phyloP scores from a whole-genome alignment of 176 grass and related monocot genomes.

The Metroxylon sagu region DNA sequence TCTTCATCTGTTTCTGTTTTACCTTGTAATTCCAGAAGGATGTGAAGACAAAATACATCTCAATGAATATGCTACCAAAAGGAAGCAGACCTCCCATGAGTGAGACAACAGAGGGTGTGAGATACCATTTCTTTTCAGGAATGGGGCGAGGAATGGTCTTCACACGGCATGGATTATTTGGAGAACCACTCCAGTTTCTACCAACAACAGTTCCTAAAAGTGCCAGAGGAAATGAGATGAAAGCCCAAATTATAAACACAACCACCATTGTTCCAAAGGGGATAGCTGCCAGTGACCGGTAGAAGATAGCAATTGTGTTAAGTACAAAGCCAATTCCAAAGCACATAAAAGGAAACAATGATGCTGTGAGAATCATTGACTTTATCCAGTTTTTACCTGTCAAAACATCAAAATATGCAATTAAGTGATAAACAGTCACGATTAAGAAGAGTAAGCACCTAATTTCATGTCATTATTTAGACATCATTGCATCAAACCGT shows the following conservation, averaged over 20 bases:
- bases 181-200: constrained; percentile 81
- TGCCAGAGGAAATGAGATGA: constrained; percentile 80
- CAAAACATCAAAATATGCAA: background rate
- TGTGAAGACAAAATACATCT: constrained; percentile 99
- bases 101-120: constrained; percentile 74
- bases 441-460: constrained; percentile 2
- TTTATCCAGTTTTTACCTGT: constrained; percentile 94
- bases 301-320: constrained; percentile 92
- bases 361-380: constrained; percentile 74
- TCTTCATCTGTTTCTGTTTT: background rate
- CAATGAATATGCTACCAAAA: constrained; percentile 94
- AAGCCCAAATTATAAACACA: constrained; percentile 78
- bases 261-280: constrained; percentile 93
- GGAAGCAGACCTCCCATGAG: constrained; percentile 91
- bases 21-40: constrained; percentile 99
- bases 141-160: constrained; percentile 92
- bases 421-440: no score
- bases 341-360: constrained; percentile 88
- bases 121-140: constrained; percentile 95
- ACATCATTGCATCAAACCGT: no score
- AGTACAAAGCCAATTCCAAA: constrained; percentile 81
- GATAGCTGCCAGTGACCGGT: constrained; percentile 88
- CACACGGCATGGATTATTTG: constrained; percentile 89
- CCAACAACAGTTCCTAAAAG: constrained; percentile 90
- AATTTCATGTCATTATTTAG: background rate